Conservation (phyloP, 2,329 filamentous ascomycete genomes). For the Colletotrichum spinosum region DNA sequence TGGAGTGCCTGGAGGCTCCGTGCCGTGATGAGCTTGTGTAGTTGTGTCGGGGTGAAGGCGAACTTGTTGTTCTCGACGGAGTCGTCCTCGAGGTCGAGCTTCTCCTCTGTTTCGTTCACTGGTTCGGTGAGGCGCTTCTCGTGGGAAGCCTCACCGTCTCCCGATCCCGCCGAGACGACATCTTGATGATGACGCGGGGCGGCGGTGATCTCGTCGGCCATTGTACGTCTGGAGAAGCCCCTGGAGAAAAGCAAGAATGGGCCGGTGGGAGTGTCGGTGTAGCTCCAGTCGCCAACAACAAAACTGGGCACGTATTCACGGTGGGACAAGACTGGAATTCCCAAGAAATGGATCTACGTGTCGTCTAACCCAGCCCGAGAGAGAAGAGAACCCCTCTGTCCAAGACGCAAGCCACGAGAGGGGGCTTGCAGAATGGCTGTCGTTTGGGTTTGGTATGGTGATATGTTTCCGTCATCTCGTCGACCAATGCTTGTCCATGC, state of each 20-base stretch:
- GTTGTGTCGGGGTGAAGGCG: conserved; percentile 64
- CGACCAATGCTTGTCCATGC: not conserved
- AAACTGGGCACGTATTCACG: conserved; percentile 17
- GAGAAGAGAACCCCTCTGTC: no score
- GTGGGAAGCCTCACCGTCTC: not conserved
- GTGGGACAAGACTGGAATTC: not conserved
- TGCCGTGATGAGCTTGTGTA: conserved; percentile 65
- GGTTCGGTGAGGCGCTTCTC: not conserved
- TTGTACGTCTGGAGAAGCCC: conserved; percentile 3
- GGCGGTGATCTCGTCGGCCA: conserved; percentile 65
- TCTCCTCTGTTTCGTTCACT: conserved; percentile 2
- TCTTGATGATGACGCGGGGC: conserved; percentile 61
- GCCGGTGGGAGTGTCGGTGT: conserved; percentile 3
- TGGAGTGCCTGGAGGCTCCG: conserved; percentile 61
- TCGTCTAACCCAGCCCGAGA: not conserved
- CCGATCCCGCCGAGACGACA: conserved; percentile 53
- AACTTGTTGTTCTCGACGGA: conserved; percentile 57
- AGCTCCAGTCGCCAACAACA: not conserved
- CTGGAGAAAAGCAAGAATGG: not conserved
- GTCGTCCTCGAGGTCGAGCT: conserved; percentile 32
- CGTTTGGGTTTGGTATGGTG: no score
- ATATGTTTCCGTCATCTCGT: not conserved
- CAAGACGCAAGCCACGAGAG: no score
- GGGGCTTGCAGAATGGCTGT: no score
- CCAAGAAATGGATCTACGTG: not conserved